Evolutionary conservation across 139 green algal species (phyloP).

Genomic region (Edaphochlamys debaryana): DNA sequence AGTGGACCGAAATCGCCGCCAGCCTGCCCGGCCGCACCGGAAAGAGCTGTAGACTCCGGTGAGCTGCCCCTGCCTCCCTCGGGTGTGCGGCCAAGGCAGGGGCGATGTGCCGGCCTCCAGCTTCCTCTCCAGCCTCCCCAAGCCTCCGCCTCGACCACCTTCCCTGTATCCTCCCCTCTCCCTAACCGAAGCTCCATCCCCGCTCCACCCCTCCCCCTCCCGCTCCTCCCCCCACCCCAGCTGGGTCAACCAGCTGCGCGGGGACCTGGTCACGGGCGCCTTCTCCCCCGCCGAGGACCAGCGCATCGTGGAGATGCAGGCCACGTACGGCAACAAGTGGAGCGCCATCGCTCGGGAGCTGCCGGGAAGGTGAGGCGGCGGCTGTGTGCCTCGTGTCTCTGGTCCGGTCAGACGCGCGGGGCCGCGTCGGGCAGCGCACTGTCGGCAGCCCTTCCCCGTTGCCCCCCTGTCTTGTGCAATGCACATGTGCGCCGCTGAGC

Average conservation of each 20-base stretch:
- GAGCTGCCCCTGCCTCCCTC: neutral
- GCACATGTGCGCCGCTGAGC: too few relatives aligned
- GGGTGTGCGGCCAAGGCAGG: too few relatives aligned
- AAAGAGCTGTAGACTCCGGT: conserved; percentile 79
- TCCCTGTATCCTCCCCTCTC: too few relatives aligned
- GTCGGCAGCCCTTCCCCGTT: neutral
- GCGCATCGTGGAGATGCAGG: conserved; percentile 53
- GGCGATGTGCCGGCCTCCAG: too few relatives aligned
- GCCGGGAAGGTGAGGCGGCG: conserved; percentile 38
- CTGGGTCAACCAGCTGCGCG: conserved; percentile 72
- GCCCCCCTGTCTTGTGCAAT: neutral
- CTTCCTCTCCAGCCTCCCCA: too few relatives aligned
- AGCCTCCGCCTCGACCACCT: too few relatives aligned
- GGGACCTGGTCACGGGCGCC: conserved; percentile 51
- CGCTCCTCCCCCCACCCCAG: conserved; percentile 16
- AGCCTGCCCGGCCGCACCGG: conserved; percentile 65
- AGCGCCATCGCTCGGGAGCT: conserved; percentile 64
- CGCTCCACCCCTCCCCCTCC: too few relatives aligned
- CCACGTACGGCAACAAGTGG: conserved; percentile 67
- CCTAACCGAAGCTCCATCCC: too few relatives aligned
- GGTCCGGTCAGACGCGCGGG: neutral
- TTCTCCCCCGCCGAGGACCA: conserved; percentile 62
- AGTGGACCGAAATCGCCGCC: conserved; percentile 71
- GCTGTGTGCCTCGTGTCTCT: neutral
- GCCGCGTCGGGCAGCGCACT: too few relatives aligned